Evolutionary conservation across 768 basidiomycete species (phyloP).

Genomic region (Coprinopsis sp.): DNA sequence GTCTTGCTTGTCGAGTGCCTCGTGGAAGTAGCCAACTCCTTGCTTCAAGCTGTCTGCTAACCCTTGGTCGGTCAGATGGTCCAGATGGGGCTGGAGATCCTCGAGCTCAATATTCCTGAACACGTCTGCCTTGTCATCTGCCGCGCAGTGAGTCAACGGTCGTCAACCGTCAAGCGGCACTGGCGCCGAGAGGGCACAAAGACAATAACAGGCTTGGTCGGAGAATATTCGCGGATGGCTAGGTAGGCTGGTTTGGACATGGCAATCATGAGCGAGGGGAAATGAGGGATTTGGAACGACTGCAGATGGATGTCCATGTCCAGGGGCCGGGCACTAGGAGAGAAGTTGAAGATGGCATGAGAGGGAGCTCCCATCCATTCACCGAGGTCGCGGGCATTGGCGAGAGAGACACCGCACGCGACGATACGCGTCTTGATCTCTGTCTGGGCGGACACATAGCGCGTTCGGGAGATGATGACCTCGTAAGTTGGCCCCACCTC

Average conservation of each 20-base stretch:
- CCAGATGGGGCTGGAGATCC: slow-evolving; percentile 84
- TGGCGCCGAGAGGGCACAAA: slow-evolving; percentile 94
- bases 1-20: slow-evolving; percentile 88
- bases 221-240: slow-evolving; percentile 83
- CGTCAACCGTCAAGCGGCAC: slow-evolving; percentile 89
- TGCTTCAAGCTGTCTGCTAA: slow-evolving; percentile 80
- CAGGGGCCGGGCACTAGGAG: slow-evolving; percentile 91
- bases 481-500: slow-evolving; percentile 97
- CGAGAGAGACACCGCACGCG: slow-evolving; percentile 90
- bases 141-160: slow-evolving; percentile 80
- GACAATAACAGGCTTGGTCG: slow-evolving; percentile 80
- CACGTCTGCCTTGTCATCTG: slow-evolving; percentile 77
- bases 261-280: slow-evolving; percentile 96
- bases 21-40: slow-evolving; percentile 94
- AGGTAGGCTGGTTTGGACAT: slow-evolving; percentile 99
- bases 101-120: slow-evolving; percentile 86
- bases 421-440: slow-evolving; percentile 91
- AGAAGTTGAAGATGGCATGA: slow-evolving; percentile 97
- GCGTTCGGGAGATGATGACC: slow-evolving; percentile 91
- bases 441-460: slow-evolving; percentile 92
- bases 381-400: slow-evolving; percentile 92
- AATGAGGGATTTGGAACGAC: slow-evolving; percentile 94
- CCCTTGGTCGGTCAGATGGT: slow-evolving; percentile 71
- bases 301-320: slow-evolving; percentile 98
- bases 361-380: slow-evolving; percentile 97